These are phyloP conservation scores for Vinca minor DNA, from an alignment of 257 asterid species.

Conservation along the genomic window DNA sequence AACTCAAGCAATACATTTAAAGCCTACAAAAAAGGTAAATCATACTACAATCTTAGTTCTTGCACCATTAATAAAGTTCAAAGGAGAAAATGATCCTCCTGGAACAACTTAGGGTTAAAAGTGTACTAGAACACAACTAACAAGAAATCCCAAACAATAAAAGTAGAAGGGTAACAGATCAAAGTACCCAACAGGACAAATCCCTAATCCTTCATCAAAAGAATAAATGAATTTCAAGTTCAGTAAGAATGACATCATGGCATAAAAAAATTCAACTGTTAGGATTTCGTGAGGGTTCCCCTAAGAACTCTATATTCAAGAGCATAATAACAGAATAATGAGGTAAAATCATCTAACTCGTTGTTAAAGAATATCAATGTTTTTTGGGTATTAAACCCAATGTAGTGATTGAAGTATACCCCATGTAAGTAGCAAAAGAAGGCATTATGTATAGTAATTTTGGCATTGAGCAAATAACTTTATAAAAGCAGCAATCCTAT, in stretches of 20 bases:
- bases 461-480: not conserved
- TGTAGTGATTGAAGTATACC: not conserved
- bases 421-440: not conserved
- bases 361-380: not conserved
- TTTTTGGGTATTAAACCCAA: not conserved
- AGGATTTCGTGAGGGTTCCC: not conserved
- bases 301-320: not conserved
- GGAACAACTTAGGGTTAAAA: not conserved
- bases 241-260: not conserved
- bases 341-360: not conserved
- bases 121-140: no score
- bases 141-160: no score
- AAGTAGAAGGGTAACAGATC: not conserved
- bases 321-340: not conserved
- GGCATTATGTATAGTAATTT: not conserved
- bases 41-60: conserved; percentile 6
- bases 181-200: no score
- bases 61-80: not conserved
- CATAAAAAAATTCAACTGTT: not conserved
- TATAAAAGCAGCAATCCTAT: not conserved
- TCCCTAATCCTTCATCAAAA: not conserved
- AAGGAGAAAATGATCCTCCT: not conserved
- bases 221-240: not conserved
- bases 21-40: conserved; percentile 49
- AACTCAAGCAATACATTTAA: conserved; percentile 62